phyloP scores from a whole-genome alignment of 371 early-diverging fungal genomes.

The Basidiobolus heterosporus region DNA sequence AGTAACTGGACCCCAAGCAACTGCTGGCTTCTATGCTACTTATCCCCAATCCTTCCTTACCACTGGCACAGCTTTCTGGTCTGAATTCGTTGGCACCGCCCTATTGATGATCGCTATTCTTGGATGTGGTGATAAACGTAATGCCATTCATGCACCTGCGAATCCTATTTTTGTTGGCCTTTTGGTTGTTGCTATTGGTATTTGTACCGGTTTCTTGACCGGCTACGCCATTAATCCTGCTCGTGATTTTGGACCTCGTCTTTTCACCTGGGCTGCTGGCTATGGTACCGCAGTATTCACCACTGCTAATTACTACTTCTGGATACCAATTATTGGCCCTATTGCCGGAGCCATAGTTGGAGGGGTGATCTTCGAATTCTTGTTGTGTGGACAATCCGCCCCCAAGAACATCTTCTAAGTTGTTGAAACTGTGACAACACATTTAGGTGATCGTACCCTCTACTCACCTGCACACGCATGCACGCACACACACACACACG shows the following conservation, averaged over 20 bases:
- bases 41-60: conserved; percentile 35
- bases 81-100: conserved; percentile 60
- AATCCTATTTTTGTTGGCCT: conserved; percentile 19
- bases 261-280: conserved; percentile 60
- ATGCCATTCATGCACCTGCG: conserved; percentile 7
- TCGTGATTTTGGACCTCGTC: conserved; percentile 74
- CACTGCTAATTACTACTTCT: conserved; percentile 41
- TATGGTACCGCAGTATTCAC: conserved; percentile 59
- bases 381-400: neutral
- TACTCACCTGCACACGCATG: no score
- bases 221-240: conserved; percentile 76
- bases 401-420: no score
- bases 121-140: conserved; percentile 45
- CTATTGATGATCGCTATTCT: conserved; percentile 48
- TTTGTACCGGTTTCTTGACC: conserved; percentile 50
- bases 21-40: conserved; percentile 55
- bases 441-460: no score
- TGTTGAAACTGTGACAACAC: no score
- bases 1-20: conserved; percentile 16
- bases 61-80: conserved; percentile 36
- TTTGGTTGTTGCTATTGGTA: conserved; percentile 39
- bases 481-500: no score
- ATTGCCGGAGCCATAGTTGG: conserved; percentile 53
- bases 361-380: conserved; percentile 35
- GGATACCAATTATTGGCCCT: conserved; percentile 66